These are phyloP conservation scores for Kwoniella heveanensis DNA, from an alignment of 768 basidiomycete genomes.

Conservation along the genomic window DNA sequence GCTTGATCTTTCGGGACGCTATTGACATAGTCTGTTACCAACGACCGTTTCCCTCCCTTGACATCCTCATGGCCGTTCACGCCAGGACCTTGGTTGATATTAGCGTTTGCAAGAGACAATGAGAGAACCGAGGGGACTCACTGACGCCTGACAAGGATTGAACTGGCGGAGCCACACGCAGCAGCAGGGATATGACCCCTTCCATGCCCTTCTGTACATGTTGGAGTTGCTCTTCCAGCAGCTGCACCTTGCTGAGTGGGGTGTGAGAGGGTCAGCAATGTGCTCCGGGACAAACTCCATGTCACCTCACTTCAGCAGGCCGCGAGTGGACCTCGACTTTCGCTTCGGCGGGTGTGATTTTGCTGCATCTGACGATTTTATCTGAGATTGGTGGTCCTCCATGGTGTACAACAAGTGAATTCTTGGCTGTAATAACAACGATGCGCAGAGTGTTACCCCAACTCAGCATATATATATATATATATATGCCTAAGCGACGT, in stretches of 20 bases:
- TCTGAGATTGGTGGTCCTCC: neutral
- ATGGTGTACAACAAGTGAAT: no score
- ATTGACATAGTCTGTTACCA: neutral
- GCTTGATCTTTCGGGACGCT: neutral
- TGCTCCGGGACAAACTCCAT: no score
- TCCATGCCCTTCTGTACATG: slow-evolving; percentile 16
- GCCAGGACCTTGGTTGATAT: neutral
- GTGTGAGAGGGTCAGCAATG: neutral
- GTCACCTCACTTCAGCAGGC: slow-evolving; percentile 4
- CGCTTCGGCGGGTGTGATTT: slow-evolving; percentile 5
- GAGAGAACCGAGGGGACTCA: neutral
- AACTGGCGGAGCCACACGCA: slow-evolving; percentile 2
- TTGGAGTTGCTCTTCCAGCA: slow-evolving; percentile 18
- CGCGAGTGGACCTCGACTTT: slow-evolving; percentile 10
- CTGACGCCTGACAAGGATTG: neutral
- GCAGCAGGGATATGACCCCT: slow-evolving; percentile 10
- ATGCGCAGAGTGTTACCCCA: no score
- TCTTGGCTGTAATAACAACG: neutral
- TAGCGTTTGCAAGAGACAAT: neutral
- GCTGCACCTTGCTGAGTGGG: slow-evolving; percentile 12
- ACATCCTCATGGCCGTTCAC: neutral
- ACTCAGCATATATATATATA: no score
- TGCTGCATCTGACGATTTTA: neutral
- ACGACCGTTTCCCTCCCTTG: neutral
- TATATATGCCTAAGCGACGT: no score